Base-by-base conservation (phyloP, 2,329 filamentous ascomycete genomes). In the Aspergillus ibericus region DNA sequence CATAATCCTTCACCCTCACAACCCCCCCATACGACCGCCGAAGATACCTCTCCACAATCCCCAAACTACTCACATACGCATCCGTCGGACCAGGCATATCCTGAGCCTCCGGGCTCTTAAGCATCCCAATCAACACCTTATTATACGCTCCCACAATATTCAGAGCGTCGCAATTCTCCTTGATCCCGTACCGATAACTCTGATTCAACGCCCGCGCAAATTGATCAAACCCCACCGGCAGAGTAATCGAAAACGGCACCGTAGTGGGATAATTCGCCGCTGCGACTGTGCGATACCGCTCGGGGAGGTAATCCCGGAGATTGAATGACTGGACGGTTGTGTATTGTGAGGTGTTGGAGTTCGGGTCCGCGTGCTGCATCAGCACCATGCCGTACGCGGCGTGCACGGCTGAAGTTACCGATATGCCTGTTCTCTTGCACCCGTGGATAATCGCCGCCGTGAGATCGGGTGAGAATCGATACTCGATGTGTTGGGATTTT, bases 61-160 rank as follows among this genome's bases (percentile, higher is more conserved):
- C 55, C 12, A 58, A 12, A 29, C 49, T 58, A 18, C 49, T 58
- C 9, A 58, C 49, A 25, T 38, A 10, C 15, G 40, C 49, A 52
- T 58, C 55, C 3, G 36, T 46, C 1, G 55, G 49, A 7, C 53
- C 47, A 3, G 22, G 20, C 18, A 29, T 29, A 3, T 3, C 3
- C 32, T 40, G 34, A 4, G 36, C 53, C 29, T 53, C 49, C 1
- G 29, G 55, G 15, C 27, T 32, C 38, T 57, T 22, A 9, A 53
- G 27, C 2, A 34, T n/a, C 18, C 35, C 20, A 18, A 12, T n/a
- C 7, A 57, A 18, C 10, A 27, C 25, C 3, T 13, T 25, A 2
- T 38, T 57, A 15, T 35, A 46, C 8, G 8, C 16, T 0, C 38
- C 20, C n/a, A 10, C 8, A 5, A n/a, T 5, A 4, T 6, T 7